Conservation (phyloP, 2,329 filamentous ascomycete species). For the Penicillium sp. region DNA sequence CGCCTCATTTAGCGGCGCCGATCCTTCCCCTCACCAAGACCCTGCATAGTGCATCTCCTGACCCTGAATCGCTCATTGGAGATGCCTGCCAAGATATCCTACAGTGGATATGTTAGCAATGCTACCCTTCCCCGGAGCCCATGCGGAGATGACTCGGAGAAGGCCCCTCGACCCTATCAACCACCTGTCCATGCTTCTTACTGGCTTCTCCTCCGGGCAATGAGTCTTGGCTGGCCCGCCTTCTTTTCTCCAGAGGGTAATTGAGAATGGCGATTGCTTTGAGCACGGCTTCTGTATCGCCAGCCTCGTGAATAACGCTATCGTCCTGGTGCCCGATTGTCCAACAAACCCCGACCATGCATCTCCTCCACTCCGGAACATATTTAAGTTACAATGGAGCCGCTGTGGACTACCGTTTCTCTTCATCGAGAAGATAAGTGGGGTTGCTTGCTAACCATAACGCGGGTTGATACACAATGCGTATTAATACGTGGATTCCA, state of each 20-base stretch:
- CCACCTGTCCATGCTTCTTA: neutral
- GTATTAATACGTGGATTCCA: slow-evolving; percentile 18
- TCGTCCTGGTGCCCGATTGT: neutral
- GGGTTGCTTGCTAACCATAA: neutral
- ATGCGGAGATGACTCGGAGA: slow-evolving; percentile 12
- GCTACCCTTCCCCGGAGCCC: slow-evolving; percentile 18
- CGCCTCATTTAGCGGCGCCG: slow-evolving; percentile 7
- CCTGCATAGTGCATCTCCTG: neutral
- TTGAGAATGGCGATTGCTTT: slow-evolving; percentile 5
- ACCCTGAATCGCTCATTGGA: neutral
- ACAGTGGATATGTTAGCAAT: slow-evolving; percentile 4
- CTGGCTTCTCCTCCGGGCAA: slow-evolving; percentile 1
- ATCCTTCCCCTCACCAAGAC: slow-evolving; percentile 15
- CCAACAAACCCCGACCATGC: neutral
- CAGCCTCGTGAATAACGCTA: neutral
- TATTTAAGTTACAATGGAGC: neutral
- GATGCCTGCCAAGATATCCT: slow-evolving; percentile 1
- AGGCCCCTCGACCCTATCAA: neutral
- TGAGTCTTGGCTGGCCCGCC: slow-evolving; percentile 2
- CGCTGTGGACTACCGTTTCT: neutral
- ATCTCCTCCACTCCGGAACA: neutral
- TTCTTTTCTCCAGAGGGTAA: neutral
- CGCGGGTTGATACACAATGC: slow-evolving; percentile 19
- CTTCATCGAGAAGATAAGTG: neutral
- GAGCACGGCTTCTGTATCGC: slow-evolving; percentile 5